Evolutionary conservation across 331 rosid species (phyloP), one percentile per base, ranked within the genome.

Genomic region (Erythrophleum ivorense): DNA sequence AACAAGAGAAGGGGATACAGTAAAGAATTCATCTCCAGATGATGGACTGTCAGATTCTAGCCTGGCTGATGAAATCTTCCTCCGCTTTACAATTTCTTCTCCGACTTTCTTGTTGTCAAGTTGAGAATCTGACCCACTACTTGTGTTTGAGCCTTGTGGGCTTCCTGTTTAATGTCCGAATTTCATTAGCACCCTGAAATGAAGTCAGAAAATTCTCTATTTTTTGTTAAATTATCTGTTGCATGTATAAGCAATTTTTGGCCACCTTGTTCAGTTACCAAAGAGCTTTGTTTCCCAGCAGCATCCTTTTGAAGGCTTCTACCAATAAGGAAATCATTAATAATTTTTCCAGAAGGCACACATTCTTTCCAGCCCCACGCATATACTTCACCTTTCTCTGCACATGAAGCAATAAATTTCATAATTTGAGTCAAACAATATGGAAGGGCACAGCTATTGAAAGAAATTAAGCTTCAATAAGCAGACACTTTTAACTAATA

Each of bases 311-410:
- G 89, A 10, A 70, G 80, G 72, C 75, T 84, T 81, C 87, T 94
- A 58, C 80, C 63, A 49, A 81, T 43, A 18, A 79, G 71, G 86
- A 91, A 86, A 84, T 91, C 94, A 74, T 83, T 41, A 73, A 91
- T 76, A 43, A 87, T 63, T 80, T 90, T 92, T 41, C 88, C 94
- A 34, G 97, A 90, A 18, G 98, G 97, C 68, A 92, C 86, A 24
- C 97, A 95, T 89, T 95, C 98, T 81, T 87, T 95, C 98, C 98
- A 95, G 24, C 98, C 98, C 98, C 98, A 95, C 4, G 95, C 87
- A 75, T 88, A 92, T 7, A 89, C 88, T 65, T 90, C 97, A 78
- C 97, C 98, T 45, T 69, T 74, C 46, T 85, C 97, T 92, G 86
- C 64, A 86, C 6, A 78, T 18, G 12, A 15, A 81, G 76, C 34